Evolutionary conservation across 1,284 basidiomycete genomes (phyloP).

Genomic region (Inonotus hispidus): DNA sequence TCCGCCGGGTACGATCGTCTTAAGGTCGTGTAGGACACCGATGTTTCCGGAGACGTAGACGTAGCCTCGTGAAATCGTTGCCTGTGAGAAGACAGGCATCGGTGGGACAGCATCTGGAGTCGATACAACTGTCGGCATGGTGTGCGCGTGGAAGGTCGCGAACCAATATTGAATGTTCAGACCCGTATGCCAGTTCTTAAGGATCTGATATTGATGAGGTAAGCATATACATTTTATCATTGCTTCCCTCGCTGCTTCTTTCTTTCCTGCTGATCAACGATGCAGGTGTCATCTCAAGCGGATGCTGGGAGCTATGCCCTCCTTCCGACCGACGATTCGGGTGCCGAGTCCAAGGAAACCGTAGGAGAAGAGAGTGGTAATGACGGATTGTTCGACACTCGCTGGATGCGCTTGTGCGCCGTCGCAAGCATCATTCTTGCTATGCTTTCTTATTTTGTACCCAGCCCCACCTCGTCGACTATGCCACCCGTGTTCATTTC

Average conservation of each 20-base stretch:
- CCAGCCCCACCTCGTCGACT: background rate
- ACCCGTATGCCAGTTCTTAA: background rate
- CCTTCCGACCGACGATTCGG: background rate
- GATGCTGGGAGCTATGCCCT: background rate
- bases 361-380: background rate
- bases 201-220: background rate
- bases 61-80: constrained; percentile 44
- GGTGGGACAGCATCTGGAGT: constrained; percentile 29
- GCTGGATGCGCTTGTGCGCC: background rate
- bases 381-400: background rate
- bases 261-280: background rate
- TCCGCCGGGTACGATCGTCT: constrained; percentile 44
- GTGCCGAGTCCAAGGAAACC: background rate
- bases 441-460: background rate
- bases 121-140: constrained; percentile 15
- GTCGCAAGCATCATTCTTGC: background rate
- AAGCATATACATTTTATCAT: background rate
- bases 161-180: background rate
- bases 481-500: background rate
- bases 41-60: constrained; percentile 60
- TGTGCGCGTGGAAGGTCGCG: background rate
- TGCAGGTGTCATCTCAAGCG: background rate
- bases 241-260: background rate
- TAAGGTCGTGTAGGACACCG: constrained; percentile 44
- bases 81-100: constrained; percentile 36